Conservation (phyloP, 331 rosid genomes). For the Saraca asoca region DNA sequence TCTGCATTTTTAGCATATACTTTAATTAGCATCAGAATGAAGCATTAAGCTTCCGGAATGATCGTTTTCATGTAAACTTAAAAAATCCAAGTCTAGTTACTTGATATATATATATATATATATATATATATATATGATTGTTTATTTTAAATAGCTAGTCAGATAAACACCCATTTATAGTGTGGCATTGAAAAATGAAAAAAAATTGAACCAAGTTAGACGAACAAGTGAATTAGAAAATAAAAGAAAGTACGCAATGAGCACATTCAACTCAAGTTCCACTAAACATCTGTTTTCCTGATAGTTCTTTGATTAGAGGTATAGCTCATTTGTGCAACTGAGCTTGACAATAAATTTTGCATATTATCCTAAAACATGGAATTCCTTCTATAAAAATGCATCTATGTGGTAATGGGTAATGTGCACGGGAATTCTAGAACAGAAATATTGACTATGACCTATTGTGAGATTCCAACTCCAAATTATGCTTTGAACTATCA, state of each 20-base stretch:
- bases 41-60: constrained; percentile 21
- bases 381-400: constrained; percentile 3
- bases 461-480: background rate
- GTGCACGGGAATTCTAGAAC: constrained; percentile 4
- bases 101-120: background rate
- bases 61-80: constrained; percentile 10
- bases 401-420: constrained; percentile 12
- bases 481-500: background rate
- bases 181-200: background rate
- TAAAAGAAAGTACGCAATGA: constrained; percentile 14
- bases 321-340: background rate
- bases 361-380: constrained; percentile 15
- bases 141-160: background rate
- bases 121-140: background rate
- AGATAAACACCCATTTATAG: background rate
- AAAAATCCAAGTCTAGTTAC: constrained; percentile 15
- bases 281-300: background rate
- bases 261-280: background rate
- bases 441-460: background rate
- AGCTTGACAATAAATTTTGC: background rate
- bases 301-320: background rate
- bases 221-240: constrained; percentile 20
- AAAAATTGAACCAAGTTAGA: constrained; percentile 1
- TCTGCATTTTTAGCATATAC: constrained; percentile 61
- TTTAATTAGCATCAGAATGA: constrained; percentile 33